Evolutionary conservation across 2,329 filamentous ascomycete genomes (phyloP).

Genomic region (Coleophoma eucalyptorum): DNA sequence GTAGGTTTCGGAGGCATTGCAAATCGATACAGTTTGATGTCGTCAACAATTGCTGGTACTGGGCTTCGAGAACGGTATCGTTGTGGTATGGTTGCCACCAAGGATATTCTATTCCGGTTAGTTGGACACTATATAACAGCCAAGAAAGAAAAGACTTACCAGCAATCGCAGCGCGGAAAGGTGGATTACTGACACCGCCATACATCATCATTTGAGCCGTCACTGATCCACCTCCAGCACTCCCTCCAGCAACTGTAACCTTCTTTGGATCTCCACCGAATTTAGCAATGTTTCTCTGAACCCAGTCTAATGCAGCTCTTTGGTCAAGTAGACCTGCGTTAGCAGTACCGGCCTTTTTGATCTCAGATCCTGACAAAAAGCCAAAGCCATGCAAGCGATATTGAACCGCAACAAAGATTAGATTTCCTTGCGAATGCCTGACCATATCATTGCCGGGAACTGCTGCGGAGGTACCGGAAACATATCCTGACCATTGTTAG

Average conservation of each 20-base stretch:
- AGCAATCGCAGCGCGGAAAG: neutral
- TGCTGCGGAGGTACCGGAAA: neutral
- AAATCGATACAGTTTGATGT: neutral
- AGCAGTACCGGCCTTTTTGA: neutral
- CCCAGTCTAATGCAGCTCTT: conserved; percentile 12
- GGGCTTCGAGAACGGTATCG: neutral
- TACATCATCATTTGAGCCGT: neutral
- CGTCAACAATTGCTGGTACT: conserved; percentile 1
- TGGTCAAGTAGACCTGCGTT: conserved; percentile 3
- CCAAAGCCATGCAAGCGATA: neutral
- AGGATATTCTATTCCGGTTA: conserved; percentile 2
- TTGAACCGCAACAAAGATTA: neutral
- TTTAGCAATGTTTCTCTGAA: conserved; percentile 18
- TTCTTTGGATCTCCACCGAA: conserved; percentile 13
- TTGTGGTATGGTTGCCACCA: conserved; percentile 6
- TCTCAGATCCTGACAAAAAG: neutral
- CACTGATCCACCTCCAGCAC: conserved; percentile 1
- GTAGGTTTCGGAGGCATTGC: neutral
- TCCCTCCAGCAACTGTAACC: conserved; percentile 34
- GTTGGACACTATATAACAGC: neutral
- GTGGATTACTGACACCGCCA: neutral
- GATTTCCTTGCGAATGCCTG: neutral
- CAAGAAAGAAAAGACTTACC: neutral
- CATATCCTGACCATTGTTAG: neutral
- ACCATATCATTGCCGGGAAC: neutral